phyloP scores from a whole-genome alignment of 2,329 filamentous ascomycete genomes.

The Phialophora tarda region DNA sequence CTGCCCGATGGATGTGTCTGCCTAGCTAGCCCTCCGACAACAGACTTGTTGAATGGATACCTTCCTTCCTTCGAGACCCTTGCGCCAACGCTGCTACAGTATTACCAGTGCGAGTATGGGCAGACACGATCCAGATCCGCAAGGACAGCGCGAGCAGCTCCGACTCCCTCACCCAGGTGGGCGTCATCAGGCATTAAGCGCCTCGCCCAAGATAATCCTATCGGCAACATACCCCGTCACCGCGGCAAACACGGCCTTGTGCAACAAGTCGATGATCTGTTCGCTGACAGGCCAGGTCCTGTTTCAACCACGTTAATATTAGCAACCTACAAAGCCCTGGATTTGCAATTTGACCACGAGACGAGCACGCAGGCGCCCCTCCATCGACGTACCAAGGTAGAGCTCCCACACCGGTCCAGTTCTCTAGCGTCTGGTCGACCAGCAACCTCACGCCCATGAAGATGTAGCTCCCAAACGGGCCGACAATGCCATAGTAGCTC shows the following conservation, averaged over 20 bases:
- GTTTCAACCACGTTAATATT: not conserved
- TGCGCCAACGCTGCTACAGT: not conserved
- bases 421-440: not conserved
- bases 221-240: not conserved
- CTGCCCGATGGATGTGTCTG: not conserved
- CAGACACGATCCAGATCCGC: not conserved
- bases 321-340: too few species aligned
- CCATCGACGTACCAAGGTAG: not conserved
- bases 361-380: not conserved
- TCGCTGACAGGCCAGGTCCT: not conserved
- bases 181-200: not conserved
- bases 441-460: not conserved
- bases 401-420: not conserved
- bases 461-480: not conserved
- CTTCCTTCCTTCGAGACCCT: not conserved
- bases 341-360: not conserved
- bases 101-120: not conserved
- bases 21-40: not conserved
- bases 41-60: not conserved
- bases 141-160: not conserved
- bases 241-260: not conserved
- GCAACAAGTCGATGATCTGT: not conserved
- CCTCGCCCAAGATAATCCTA: not conserved
- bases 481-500: not conserved
- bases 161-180: not conserved